A percentile compares a stretch with the other conserved stretches of the same genome.
phyloP scores from a whole-genome alignment of 306 rosid species.

The Ormosia emarginata region DNA sequence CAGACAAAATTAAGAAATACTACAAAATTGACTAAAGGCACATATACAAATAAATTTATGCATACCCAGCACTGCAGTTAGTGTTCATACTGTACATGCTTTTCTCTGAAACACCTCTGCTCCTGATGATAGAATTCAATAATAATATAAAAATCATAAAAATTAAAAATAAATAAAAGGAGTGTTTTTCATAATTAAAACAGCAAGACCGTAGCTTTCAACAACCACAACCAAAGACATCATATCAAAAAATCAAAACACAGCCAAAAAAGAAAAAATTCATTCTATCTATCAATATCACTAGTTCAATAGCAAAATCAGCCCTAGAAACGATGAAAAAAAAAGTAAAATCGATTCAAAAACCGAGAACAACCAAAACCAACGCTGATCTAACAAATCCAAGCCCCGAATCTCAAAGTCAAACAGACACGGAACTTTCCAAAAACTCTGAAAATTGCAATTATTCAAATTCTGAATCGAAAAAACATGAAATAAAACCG shows the following conservation, averaged over 20 bases:
- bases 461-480: no score
- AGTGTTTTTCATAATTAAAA: neutral
- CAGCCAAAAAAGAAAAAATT: neutral
- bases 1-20: neutral
- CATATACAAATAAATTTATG: neutral
- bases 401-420: neutral
- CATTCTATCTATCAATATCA: neutral
- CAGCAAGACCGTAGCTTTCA: neutral
- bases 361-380: neutral
- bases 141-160: neutral
- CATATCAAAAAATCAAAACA: neutral
- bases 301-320: neutral
- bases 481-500: neutral
- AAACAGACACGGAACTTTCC: neutral
- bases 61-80: slow-evolving; percentile 36
- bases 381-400: slow-evolving; percentile 30
- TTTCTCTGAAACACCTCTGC: slow-evolving; percentile 29
- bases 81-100: slow-evolving; percentile 34
- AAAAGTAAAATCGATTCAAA: neutral
- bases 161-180: neutral
- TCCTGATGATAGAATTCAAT: slow-evolving; percentile 32
- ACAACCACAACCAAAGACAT: neutral
- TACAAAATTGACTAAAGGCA: neutral
- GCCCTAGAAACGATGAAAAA: neutral
- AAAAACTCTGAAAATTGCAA: no score